Conservation (phyloP, 75 land plant species). For the Pseudotsuga menziesii region DNA sequence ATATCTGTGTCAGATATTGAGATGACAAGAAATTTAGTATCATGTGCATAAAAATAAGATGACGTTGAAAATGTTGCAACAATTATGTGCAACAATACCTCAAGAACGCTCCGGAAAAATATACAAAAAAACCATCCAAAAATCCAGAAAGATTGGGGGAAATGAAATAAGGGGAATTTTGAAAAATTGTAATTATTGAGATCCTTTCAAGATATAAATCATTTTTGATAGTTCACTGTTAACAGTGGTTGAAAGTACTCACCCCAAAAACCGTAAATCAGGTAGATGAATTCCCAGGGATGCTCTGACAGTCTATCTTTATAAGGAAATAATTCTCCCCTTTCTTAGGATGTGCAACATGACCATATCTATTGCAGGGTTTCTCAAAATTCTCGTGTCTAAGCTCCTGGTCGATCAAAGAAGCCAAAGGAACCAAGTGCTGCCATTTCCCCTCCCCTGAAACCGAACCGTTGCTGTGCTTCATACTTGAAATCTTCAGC, state of each 20-base stretch:
- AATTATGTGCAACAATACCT: no score
- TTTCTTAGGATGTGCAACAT: conserved; percentile 65
- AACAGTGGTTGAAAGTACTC: conserved; percentile 7
- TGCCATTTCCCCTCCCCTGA: conserved; percentile 24
- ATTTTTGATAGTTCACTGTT: not conserved
- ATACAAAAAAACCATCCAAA: not conserved
- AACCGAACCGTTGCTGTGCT: conserved; percentile 10
- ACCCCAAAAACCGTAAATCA: conserved; percentile 82
- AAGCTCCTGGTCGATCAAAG: conserved; percentile 59
- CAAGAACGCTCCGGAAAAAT: not conserved
- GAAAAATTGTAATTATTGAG: no score
- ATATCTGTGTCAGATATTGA: not conserved
- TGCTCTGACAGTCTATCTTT: conserved; percentile 70
- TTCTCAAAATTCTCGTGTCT: conserved; percentile 66
- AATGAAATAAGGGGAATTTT: not conserved
- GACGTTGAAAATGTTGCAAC: no score
- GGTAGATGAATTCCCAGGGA: conserved; percentile 61
- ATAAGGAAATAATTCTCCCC: conserved; percentile 81
- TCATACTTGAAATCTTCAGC: conserved; percentile 1
- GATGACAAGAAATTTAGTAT: no score
- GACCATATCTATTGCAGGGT: conserved; percentile 59
- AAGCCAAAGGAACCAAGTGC: conserved; percentile 63
- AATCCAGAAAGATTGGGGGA: no score
- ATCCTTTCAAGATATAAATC: no score
- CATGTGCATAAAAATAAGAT: no score